A percentile compares a stretch with the other conserved stretches of the same genome.
phyloP scores from a whole-genome alignment of 805 yeast species.

The Candida peoriensis region DNA sequence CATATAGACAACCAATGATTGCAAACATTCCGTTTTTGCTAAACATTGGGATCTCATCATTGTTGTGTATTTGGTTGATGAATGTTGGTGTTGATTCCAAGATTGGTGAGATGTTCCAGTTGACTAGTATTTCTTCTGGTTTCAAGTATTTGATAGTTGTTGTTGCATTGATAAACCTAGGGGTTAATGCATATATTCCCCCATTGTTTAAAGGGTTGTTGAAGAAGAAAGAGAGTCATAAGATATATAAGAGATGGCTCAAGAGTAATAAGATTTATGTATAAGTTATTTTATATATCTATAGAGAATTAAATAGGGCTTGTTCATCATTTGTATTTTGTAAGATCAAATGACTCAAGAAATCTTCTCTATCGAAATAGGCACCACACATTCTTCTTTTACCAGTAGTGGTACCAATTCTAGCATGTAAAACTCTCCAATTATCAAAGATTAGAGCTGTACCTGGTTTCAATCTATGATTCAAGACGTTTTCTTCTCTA shows the following conservation, averaged over 20 bases:
- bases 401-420: constrained; percentile 58
- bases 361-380: constrained; percentile 64
- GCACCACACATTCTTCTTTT: constrained; percentile 71
- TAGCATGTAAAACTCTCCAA: constrained; percentile 68
- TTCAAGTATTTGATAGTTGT: constrained; percentile 50
- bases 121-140: constrained; percentile 51
- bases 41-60: constrained; percentile 48
- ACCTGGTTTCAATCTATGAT: constrained; percentile 57
- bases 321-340: constrained; percentile 42
- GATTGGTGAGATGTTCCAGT: constrained; percentile 68
- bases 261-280: constrained; percentile 14
- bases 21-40: constrained; percentile 66
- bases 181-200: constrained; percentile 30
- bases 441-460: constrained; percentile 64
- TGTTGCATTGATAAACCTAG: constrained; percentile 45
- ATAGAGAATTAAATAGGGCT: constrained; percentile 30
- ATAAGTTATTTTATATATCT: neutral
- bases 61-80: constrained; percentile 53
- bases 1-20: constrained; percentile 74
- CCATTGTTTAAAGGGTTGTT: constrained; percentile 25
- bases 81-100: constrained; percentile 42
- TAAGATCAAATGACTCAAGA: constrained; percentile 40
- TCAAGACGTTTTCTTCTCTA: constrained; percentile 44
- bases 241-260: constrained; percentile 31
- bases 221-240: constrained; percentile 33